Percentiles rank a stretch among this genome's conserved stretches.
Evolutionary conservation across 2,329 filamentous ascomycete species (phyloP).

Genomic region (Apiospora arundinis): DNA sequence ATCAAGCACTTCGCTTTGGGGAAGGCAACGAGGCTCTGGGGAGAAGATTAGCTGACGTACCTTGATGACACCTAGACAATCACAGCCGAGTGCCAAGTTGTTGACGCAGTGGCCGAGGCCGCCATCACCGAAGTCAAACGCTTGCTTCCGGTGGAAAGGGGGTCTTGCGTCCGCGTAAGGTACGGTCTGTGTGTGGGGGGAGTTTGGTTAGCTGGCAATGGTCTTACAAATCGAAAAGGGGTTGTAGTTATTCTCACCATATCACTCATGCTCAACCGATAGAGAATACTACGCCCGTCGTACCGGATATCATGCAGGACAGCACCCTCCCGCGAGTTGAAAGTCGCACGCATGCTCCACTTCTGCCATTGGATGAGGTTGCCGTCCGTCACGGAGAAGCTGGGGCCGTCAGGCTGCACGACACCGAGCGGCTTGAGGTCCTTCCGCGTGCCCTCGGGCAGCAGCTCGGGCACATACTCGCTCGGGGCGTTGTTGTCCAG

Average conservation of each 20-base stretch:
- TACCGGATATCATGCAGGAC: constrained; percentile 68
- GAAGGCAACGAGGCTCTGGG: too few relatives aligned
- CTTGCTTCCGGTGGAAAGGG: constrained; percentile 70
- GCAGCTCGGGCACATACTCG: constrained; percentile 59
- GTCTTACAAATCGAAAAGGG: neutral
- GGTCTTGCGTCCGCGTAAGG: constrained; percentile 68
- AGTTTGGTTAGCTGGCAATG: neutral
- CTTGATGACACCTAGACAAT: constrained; percentile 68
- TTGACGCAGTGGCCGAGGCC: constrained; percentile 70
- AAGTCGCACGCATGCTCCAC: constrained; percentile 68
- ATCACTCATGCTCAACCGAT: constrained; percentile 65
- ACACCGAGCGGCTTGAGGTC: constrained; percentile 75
- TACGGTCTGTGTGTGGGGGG: constrained; percentile 48
- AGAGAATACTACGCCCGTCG: constrained; percentile 63
- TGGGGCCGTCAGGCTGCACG: constrained; percentile 59
- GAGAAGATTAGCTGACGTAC: neutral
- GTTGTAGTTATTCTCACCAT: constrained; percentile 45
- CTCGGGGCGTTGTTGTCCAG: constrained; percentile 49
- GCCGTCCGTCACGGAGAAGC: constrained; percentile 39
- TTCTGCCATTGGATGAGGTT: constrained; percentile 42
- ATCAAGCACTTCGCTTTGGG: neutral
- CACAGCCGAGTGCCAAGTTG: constrained; percentile 70
- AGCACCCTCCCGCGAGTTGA: constrained; percentile 66
- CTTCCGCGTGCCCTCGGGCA: constrained; percentile 53
- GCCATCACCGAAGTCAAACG: constrained; percentile 73